Percentiles rank a stretch among this genome's conserved stretches.
These are phyloP conservation scores for Daldinia sp. DNA, from an alignment of 2,329 filamentous ascomycete species.

Conservation along the genomic window DNA sequence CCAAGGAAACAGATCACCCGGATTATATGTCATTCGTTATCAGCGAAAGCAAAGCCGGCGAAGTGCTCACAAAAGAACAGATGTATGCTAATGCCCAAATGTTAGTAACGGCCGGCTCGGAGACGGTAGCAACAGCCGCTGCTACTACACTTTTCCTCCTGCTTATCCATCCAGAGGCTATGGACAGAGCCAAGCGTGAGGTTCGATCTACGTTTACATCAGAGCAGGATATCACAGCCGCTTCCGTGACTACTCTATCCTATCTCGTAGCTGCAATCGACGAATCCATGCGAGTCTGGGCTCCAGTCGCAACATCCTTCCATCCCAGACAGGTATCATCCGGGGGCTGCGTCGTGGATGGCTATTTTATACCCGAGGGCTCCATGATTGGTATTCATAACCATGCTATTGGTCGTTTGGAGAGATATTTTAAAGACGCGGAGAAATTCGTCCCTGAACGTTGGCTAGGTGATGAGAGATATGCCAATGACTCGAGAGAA, in stretches of 20 bases:
- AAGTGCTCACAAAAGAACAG: conserved; percentile 38
- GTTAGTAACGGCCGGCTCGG: conserved; percentile 38
- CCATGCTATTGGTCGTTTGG: conserved; percentile 33
- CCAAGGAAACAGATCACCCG: conserved; percentile 32
- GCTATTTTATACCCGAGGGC: conserved; percentile 40
- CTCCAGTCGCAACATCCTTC: conserved; percentile 39
- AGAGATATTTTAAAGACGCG: conserved; percentile 36
- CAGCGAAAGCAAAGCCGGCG: conserved; percentile 29
- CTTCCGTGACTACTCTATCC: conserved; percentile 29
- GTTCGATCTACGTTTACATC: conserved; percentile 35
- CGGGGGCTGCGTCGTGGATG: conserved; percentile 36
- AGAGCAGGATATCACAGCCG: conserved; percentile 28
- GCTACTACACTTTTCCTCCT: conserved; percentile 33
- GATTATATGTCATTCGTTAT: conserved; percentile 41
- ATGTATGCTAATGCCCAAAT: conserved; percentile 43
- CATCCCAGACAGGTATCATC: conserved; percentile 33
- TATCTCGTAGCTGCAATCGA: conserved; percentile 39
- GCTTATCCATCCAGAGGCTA: conserved; percentile 29
- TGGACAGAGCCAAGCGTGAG: conserved; percentile 26
- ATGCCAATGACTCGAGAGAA: conserved; percentile 34
- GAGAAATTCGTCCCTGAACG: conserved; percentile 43
- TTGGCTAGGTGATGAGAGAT: conserved; percentile 42
- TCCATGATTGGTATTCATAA: conserved; percentile 38
- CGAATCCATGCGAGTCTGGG: conserved; percentile 41
- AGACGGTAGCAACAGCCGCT: conserved; percentile 39